Evolutionary conservation across 257 asterid genomes (phyloP).

Genomic region (Ilex aquifolium): DNA sequence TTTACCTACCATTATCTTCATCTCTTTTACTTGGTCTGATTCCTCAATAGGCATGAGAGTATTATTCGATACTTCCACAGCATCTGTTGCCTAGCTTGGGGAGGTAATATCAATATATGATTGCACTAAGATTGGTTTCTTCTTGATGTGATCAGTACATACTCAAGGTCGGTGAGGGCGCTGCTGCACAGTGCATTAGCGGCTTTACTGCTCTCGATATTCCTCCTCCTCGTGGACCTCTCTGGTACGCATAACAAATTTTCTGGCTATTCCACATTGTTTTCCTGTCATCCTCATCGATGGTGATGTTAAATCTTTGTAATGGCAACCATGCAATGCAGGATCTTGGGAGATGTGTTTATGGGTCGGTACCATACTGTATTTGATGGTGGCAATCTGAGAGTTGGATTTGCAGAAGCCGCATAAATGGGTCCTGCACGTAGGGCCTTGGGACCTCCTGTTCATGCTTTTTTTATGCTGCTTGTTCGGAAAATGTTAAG

Average conservation of each 20-base stretch:
- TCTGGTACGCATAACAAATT: conserved; percentile 46
- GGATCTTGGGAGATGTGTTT: conserved; percentile 95
- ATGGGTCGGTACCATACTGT: conserved; percentile 96
- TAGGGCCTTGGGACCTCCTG: too few relatives aligned
- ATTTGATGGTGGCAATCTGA: conserved; percentile 59
- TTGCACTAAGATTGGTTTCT: not conserved
- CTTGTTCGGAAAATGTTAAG: too few relatives aligned
- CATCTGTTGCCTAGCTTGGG: too few relatives aligned
- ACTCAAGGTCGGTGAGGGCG: conserved; percentile 86
- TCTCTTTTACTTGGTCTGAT: too few relatives aligned
- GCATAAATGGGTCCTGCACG: conserved; percentile 34
- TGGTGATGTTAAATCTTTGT: conserved; percentile 1
- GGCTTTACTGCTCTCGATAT: conserved; percentile 86
- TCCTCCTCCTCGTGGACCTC: conserved; percentile 99
- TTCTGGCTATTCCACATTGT: not conserved
- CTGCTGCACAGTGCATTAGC: conserved; percentile 81
- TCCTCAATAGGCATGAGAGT: too few relatives aligned
- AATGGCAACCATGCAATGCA: conserved; percentile 20
- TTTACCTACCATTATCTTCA: too few relatives aligned
- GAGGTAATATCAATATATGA: not conserved
- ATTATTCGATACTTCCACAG: too few relatives aligned
- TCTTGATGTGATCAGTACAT: conserved; percentile 46
- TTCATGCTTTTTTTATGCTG: too few relatives aligned
- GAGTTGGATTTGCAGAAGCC: conserved; percentile 96
- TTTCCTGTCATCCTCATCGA: not conserved